These are phyloP conservation scores for Candida anutae DNA, from an alignment of 1,139 yeast genomes.

Conservation along the genomic window DNA sequence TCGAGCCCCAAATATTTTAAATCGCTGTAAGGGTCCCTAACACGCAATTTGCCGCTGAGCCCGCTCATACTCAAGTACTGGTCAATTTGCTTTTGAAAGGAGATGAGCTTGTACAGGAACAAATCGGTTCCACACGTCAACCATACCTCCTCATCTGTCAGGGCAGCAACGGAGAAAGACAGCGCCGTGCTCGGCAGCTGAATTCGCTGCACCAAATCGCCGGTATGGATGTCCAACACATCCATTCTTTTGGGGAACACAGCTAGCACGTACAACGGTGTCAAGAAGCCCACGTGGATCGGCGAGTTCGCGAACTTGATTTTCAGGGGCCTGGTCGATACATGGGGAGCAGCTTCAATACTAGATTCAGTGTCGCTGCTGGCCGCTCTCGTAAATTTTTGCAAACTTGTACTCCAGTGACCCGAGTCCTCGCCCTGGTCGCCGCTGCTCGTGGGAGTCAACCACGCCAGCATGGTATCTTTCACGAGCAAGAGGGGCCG, in stretches of 20 bases:
- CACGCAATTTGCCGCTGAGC: constrained; percentile 11
- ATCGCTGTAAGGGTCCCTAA: constrained; percentile 22
- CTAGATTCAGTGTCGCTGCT: not conserved
- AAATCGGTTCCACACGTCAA: constrained; percentile 24
- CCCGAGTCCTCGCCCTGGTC: too few species aligned
- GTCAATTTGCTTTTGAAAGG: constrained; percentile 34
- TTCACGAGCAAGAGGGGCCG: not conserved
- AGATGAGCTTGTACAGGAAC: constrained; percentile 20
- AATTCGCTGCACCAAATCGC: constrained; percentile 31
- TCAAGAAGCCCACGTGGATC: constrained; percentile 21
- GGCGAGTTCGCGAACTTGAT: constrained; percentile 25
- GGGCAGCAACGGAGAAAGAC: constrained; percentile 13
- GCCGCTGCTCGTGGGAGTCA: too few species aligned
- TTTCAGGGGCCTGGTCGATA: too few species aligned
- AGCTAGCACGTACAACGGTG: constrained; percentile 41
- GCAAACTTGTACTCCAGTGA: too few species aligned
- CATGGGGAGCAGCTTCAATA: too few species aligned
- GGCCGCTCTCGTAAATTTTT: too few species aligned
- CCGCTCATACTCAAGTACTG: constrained; percentile 25
- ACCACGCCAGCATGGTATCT: constrained; percentile 1
- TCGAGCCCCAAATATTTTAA: constrained; percentile 28
- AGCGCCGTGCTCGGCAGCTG: not conserved
- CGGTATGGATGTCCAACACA: constrained; percentile 35
- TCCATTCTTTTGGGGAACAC: constrained; percentile 35
- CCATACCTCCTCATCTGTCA: too few species aligned